Conservation (phyloP, 768 basidiomycete genomes). For the Podaxis sp. region DNA sequence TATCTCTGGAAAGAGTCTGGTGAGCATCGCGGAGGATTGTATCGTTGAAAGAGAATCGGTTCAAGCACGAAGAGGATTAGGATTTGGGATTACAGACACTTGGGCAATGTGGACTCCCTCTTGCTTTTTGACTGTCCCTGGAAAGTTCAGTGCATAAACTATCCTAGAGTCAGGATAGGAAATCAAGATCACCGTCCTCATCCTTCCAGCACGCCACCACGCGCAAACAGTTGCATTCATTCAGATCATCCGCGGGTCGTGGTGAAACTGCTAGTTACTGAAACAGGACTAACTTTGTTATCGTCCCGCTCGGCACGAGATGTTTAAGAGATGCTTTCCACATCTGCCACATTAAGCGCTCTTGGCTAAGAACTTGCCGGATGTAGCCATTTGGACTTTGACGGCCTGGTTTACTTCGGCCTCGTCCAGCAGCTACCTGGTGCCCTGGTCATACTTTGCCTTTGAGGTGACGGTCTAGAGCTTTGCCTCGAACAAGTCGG, state of each 20-base stretch:
- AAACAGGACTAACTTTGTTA: not conserved
- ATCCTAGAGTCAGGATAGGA: not conserved
- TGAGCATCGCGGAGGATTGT: not conserved
- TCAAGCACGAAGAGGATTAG: too few relatives aligned
- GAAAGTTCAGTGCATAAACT: not conserved
- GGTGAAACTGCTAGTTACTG: not conserved
- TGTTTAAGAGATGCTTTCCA: not conserved
- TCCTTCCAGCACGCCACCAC: not conserved
- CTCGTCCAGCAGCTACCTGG: not conserved
- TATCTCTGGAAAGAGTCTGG: slow-evolving; percentile 10
- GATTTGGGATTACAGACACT: not conserved
- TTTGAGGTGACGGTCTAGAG: not conserved
- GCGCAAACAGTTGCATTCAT: not conserved
- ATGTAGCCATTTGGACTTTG: not conserved
- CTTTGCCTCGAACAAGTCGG: too few relatives aligned
- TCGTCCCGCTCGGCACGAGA: not conserved
- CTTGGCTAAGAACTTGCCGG: not conserved
- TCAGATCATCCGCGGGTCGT: not conserved
- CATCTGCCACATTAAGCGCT: not conserved
- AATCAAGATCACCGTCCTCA: not conserved
- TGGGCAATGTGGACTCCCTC: not conserved
- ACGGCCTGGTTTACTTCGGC: not conserved
- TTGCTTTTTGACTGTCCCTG: not conserved
- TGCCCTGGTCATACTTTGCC: not conserved
- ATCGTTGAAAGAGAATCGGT: not conserved